Conservation (phyloP, 2,329 filamentous ascomycete species). For the Alternaria burnsii region DNA sequence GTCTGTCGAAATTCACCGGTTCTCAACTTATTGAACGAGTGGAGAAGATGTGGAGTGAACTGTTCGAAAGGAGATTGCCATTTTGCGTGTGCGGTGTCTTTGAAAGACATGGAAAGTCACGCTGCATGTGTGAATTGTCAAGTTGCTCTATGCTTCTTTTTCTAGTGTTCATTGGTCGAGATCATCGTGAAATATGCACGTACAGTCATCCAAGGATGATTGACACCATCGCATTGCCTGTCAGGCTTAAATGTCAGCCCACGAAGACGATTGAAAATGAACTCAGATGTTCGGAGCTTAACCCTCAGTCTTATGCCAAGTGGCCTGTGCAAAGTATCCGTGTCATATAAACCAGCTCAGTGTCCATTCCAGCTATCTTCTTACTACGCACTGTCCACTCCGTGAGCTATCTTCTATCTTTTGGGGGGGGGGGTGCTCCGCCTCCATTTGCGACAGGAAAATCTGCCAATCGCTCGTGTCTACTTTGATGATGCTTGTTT, state of each 20-base stretch:
- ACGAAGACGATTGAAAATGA: not conserved
- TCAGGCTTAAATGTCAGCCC: not conserved
- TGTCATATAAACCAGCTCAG: not conserved
- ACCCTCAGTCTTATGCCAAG: not conserved
- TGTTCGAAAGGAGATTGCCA: not conserved
- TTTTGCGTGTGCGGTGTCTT: not conserved
- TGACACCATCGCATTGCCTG: not conserved
- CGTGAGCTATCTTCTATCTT: not conserved
- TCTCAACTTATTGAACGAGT: not conserved
- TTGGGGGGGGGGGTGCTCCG: not conserved
- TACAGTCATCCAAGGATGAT: not conserved
- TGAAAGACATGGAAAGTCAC: not conserved
- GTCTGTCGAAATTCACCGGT: not conserved
- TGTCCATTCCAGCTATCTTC: not conserved
- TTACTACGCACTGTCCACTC: not conserved
- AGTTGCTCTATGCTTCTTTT: too few relatives aligned
- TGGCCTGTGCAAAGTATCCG: not conserved
- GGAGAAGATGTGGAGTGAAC: not conserved
- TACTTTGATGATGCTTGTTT: not conserved
- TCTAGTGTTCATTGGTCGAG: not conserved
- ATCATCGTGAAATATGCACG: not conserved
- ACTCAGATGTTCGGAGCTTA: not conserved
- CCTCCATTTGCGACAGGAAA: not conserved
- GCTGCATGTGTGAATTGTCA: not conserved
- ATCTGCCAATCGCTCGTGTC: not conserved